Conservation (phyloP, 176 grass and related monocot species). For the Paspalum notatum region DNA sequence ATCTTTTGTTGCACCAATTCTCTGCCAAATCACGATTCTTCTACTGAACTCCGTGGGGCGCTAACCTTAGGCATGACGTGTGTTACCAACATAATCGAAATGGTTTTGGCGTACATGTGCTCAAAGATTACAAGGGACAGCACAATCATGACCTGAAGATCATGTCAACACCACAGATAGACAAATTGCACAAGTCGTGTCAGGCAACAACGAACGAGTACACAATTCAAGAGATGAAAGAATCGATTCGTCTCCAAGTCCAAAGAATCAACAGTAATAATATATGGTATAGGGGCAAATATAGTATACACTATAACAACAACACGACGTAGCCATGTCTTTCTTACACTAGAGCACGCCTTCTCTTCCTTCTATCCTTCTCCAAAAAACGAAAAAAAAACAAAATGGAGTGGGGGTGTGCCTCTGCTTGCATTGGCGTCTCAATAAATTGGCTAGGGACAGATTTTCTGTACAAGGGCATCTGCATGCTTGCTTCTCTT, state of each 20-base stretch:
- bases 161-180: not conserved
- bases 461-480: conserved; percentile 58
- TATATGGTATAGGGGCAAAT: not conserved
- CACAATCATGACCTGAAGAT: too few relatives aligned
- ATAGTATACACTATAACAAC: conserved; percentile 38
- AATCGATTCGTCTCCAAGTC: conserved; percentile 33
- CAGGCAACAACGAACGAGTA: not conserved
- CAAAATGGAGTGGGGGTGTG: conserved; percentile 10
- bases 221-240: conserved; percentile 23
- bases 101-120: too few relatives aligned
- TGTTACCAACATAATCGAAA: too few relatives aligned
- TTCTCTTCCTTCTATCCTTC: conserved; percentile 39
- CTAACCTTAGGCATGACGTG: too few relatives aligned
- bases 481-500: conserved; percentile 41
- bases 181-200: not conserved
- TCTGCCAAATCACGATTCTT: too few relatives aligned
- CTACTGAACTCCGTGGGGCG: too few relatives aligned
- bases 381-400: not conserved
- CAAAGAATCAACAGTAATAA: conserved; percentile 39
- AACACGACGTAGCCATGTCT: conserved; percentile 9
- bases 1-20: too few relatives aligned
- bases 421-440: conserved; percentile 1
- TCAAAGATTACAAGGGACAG: too few relatives aligned
- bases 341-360: conserved; percentile 45
- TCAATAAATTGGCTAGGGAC: conserved; percentile 32